Evolutionary conservation across 75 land plant species (phyloP).

Genomic region (Gnetum montanum): DNA sequence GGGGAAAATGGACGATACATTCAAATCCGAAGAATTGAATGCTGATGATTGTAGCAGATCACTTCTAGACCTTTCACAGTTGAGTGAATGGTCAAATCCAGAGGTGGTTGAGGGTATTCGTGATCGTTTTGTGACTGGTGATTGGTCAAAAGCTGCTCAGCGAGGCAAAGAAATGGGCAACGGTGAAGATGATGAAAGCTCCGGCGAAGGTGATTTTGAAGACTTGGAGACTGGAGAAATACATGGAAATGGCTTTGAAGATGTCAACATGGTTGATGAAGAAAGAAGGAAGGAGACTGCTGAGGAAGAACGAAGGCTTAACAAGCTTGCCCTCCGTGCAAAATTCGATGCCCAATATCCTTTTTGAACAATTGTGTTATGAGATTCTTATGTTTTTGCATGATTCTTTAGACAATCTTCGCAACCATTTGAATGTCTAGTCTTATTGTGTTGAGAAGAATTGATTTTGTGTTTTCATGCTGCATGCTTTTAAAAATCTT

Average conservation of each 20-base stretch:
- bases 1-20: conserved; percentile 19
- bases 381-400: too few species aligned
- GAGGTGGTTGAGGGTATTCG: conserved; percentile 61
- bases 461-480: background rate
- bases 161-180: conserved; percentile 28
- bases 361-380: conserved; percentile 8
- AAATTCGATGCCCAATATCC: conserved; percentile 94
- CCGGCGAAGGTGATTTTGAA: conserved; percentile 83
- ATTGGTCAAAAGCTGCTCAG: conserved; percentile 72
- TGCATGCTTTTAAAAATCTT: background rate
- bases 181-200: conserved; percentile 33
- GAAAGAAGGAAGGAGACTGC: conserved; percentile 15
- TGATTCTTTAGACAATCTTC: background rate
- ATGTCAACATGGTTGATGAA: conserved; percentile 8
- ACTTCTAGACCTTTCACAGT: conserved; percentile 5
- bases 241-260: conserved; percentile 10
- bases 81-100: conserved; percentile 50
- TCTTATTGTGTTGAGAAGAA: too few species aligned
- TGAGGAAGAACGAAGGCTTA: conserved; percentile 67
- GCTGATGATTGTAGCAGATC: conserved; percentile 76
- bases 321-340: conserved; percentile 91
- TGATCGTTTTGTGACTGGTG: conserved; percentile 95
- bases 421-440: too few species aligned
- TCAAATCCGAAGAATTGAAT: conserved; percentile 35
- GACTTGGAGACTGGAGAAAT: conserved; percentile 89